phyloP scores from a whole-genome alignment of 2,329 filamentous ascomycete genomes.

The Blastomyces gilchristii region DNA sequence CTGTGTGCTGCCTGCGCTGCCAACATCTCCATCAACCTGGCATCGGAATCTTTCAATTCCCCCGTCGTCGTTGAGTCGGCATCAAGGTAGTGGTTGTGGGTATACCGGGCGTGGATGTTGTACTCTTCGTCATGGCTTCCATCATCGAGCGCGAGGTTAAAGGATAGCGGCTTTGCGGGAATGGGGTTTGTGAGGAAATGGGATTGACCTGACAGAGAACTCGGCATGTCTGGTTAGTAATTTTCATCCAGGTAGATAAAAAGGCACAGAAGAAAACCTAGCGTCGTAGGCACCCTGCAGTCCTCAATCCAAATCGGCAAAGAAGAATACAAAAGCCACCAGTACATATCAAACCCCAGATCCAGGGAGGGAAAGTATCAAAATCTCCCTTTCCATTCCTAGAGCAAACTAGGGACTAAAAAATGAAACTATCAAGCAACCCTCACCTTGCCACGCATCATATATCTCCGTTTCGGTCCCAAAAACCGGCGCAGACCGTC shows the following conservation, averaged over 20 bases:
- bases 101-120: constrained; percentile 26
- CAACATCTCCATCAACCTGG: constrained; percentile 87
- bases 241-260: neutral
- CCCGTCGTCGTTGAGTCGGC: constrained; percentile 37
- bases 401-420: neutral
- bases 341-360: neutral
- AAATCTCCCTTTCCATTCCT: neutral
- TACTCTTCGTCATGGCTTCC: constrained; percentile 58
- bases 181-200: constrained; percentile 86
- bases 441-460: constrained; percentile 90
- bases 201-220: constrained; percentile 62
- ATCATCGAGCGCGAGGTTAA: constrained; percentile 77
- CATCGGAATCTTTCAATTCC: constrained; percentile 64
- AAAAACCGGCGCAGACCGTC: constrained; percentile 56
- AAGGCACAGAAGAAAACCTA: neutral
- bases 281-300: neutral
- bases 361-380: neutral
- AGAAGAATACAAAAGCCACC: neutral
- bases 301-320: neutral
- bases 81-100: constrained; percentile 20
- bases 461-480: constrained; percentile 91
- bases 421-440: constrained; percentile 14
- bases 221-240: neutral
- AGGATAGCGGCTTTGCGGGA: constrained; percentile 70
- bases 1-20: constrained; percentile 83